Evolutionary conservation across 176 grass and related monocot genomes (phyloP), one percentile per base, ranked within the genome.

Genomic region (Eragrostis curvula): DNA sequence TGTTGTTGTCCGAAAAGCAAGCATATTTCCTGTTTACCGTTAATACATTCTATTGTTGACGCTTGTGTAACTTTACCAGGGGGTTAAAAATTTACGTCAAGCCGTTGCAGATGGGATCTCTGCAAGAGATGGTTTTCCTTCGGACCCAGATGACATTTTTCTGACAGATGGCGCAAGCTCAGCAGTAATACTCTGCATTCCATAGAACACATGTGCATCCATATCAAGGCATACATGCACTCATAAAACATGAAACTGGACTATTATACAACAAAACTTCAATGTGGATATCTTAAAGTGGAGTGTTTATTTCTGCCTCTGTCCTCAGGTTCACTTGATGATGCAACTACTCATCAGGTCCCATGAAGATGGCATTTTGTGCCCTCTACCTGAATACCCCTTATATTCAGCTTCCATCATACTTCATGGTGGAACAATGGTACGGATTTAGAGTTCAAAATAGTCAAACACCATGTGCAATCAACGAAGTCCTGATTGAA

Each of bases 391-490:
- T 42, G 91, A 97, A 42, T 93, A 94, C 71, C 91, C 94, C 0
- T 78, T 97, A 40, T 97, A 97, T 75, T 91, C 94, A 8, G 91
- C 79, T 20, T 85, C 89, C 36, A 93, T 97, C 58, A 52, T 83
- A 40, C 94, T 97, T 81, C 91, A 93, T 62, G 94, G 94, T 66
- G 94, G 94, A 64, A 90, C 86, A 42, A 89, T 89, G 81, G 94
- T 94, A 94, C 32, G 71, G 27, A 79, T 0, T 46, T 48, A 49
- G 28, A 60, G 67, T 70, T 28, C 7, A 58, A 88, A 42, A 71
- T 7, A 27, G 20, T 25, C 13, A 25, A 36, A 4, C 32, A 36
- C 3, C 4, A 36, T 36, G 32, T 4, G 32, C 32, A 36, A 36
- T 4, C 4, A 36, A 36, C 32, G 32, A 36, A 36, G 32, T 4